Conservation (phyloP, 345 rosid species). For the Mallotus nudiflorus region DNA sequence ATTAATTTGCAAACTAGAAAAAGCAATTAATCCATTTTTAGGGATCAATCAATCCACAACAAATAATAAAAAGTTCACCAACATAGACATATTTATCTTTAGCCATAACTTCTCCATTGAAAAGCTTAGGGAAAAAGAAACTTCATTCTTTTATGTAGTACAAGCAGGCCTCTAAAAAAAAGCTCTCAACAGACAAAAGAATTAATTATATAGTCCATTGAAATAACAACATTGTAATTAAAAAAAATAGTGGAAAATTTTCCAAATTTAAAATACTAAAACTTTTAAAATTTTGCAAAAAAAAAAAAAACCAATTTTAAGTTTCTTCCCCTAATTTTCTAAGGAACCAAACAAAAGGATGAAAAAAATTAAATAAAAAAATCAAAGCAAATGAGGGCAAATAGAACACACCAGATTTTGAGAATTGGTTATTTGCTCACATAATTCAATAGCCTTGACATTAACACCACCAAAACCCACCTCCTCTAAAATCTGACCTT, state of each 20-base stretch:
- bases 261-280: not conserved
- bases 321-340: slow-evolving; percentile 9
- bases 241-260: not conserved
- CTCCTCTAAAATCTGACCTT: slow-evolving; percentile 96
- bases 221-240: slow-evolving; percentile 12
- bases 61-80: slow-evolving; percentile 37
- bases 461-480: slow-evolving; percentile 28
- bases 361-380: not conserved
- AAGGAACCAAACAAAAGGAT: slow-evolving; percentile 37
- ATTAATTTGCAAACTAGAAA: not conserved
- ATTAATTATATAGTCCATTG: slow-evolving; percentile 29
- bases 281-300: not conserved
- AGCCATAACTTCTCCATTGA: slow-evolving; percentile 73
- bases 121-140: slow-evolving; percentile 48
- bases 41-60: not conserved
- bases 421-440: too few species aligned
- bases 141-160: slow-evolving; percentile 50
- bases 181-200: slow-evolving; percentile 45
- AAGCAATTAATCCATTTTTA: not conserved
- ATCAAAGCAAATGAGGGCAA: slow-evolving; percentile 19
- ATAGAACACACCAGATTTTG: slow-evolving; percentile 68
- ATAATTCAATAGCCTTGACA: slow-evolving; percentile 33
- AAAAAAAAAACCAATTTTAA: not conserved
- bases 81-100: slow-evolving; percentile 11
- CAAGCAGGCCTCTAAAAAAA: slow-evolving; percentile 50